Conservation (phyloP, 2,329 filamentous ascomycete genomes). For the Phialemonium atrogriseum region DNA sequence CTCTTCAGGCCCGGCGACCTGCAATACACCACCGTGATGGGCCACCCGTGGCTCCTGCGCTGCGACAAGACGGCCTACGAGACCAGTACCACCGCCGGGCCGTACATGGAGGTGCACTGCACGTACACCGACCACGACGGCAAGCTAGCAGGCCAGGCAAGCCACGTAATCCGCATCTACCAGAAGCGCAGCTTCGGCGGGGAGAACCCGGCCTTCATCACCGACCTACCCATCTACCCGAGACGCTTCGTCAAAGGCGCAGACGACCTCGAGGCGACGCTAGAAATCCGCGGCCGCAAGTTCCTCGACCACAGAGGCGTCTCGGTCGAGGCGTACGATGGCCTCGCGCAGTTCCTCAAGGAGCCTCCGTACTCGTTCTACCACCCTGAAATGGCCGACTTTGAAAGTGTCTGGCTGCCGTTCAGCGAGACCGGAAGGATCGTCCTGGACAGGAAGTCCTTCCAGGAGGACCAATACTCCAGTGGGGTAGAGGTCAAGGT, state of each 20-base stretch:
- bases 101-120: slow-evolving; percentile 10
- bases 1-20: slow-evolving; percentile 12
- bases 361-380: slow-evolving; percentile 10
- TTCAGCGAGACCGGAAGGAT: slow-evolving; percentile 19
- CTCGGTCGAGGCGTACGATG: slow-evolving; percentile 5
- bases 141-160: slow-evolving; percentile 6
- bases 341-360: slow-evolving; percentile 10
- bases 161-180: slow-evolving; percentile 3
- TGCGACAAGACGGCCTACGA: slow-evolving; percentile 11
- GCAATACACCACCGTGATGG: slow-evolving; percentile 8
- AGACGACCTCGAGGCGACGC: not conserved
- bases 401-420: slow-evolving; percentile 15
- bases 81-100: slow-evolving; percentile 5
- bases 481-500: slow-evolving; percentile 9
- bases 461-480: slow-evolving; percentile 15
- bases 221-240: slow-evolving; percentile 1
- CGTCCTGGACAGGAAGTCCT: slow-evolving; percentile 20
- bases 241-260: not conserved
- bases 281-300: not conserved
- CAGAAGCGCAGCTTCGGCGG: slow-evolving; percentile 9
- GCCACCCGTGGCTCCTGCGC: slow-evolving; percentile 9
- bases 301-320: slow-evolving; percentile 1
- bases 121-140: slow-evolving; percentile 13
- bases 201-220: slow-evolving; percentile 1
- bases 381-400: not conserved